Base-by-base conservation (phyloP, 2,329 filamentous ascomycete genomes). In the Mycosphaerella sp. region DNA sequence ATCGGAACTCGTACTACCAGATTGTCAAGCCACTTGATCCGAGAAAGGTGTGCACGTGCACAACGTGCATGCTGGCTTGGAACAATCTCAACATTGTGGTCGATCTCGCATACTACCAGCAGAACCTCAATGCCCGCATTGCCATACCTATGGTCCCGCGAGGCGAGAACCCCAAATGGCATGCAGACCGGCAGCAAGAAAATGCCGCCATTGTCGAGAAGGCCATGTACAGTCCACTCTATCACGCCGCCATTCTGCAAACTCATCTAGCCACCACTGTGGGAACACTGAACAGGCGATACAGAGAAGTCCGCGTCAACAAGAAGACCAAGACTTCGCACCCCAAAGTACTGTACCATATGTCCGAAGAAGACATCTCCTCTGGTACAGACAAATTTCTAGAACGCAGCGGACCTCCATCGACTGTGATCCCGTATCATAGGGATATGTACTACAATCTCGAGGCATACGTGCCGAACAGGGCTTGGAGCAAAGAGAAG, bases 391-490 rank as follows among this genome's bases (percentile, higher is more conserved):
- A 82, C 55, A 57, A 51, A 0, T 82, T 81, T 49, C 63, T 82
- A 10, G 68, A 71, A 16, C 68, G 75, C 13, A 70, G 68, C 17
- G 79, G 79, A 0, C 78, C 77, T 3, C 70, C 72, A 0, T 76
- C 73, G 0, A 60, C 75, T 9, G 76, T 80, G 46, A 73, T 79
- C 9, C 79, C 78, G 0, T 80, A 72, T 49, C 72, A 77, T 44
- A 68, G 80, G 17, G 80, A 82, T 52, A 74, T 77, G 41, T 82
- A 82, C 59, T 79, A 82, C 59, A 74, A 78, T 69, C 70, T 82
- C 25, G 72, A 81, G 61, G 76, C 75, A 1, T 82, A 78, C 56
- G 59, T 82, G 42, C 80, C 80, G 0, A 78, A 78, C 54, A 70
- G 80, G 17, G 73, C 71, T 41, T 82, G 79, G 79, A 72, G 66